phyloP scores from a whole-genome alignment of 306 rosid species.

The Betula pendula region DNA sequence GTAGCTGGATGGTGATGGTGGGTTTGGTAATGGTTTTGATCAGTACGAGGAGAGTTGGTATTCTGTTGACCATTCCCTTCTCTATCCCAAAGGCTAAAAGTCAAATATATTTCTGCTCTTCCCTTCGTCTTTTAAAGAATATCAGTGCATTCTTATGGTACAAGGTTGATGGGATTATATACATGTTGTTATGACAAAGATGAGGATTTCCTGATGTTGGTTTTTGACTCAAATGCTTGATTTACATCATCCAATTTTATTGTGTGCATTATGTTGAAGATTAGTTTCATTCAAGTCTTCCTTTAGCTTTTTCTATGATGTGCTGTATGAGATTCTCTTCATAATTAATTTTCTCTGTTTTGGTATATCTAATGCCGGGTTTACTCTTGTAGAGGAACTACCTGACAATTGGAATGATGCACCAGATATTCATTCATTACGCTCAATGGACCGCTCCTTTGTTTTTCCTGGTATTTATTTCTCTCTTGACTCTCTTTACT shows the following conservation, averaged over 20 bases:
- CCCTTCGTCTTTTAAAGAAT: neutral
- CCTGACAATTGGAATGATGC: constrained; percentile 76
- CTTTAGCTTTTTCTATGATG: constrained; percentile 19
- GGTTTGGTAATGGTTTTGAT: neutral
- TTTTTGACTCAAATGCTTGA: constrained; percentile 16
- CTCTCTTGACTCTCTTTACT: constrained; percentile 22
- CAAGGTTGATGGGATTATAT: neutral
- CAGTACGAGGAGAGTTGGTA: neutral
- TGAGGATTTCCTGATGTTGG: neutral
- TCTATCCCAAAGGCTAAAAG: neutral
- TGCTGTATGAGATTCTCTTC: constrained; percentile 19
- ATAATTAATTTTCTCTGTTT: constrained; percentile 1
- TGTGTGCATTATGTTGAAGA: neutral
- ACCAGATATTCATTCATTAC: constrained; percentile 67
- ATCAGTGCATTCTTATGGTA: neutral
- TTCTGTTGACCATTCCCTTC: neutral
- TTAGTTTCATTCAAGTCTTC: constrained; percentile 1
- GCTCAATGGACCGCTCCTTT: constrained; percentile 73
- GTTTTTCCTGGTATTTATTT: constrained; percentile 79
- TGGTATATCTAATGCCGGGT: constrained; percentile 30
- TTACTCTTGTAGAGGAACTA: constrained; percentile 68
- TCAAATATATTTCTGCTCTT: neutral
- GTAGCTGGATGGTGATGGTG: neutral
- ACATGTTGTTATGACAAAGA: neutral
- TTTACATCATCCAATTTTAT: neutral